A percentile compares a stretch with the other conserved stretches of the same genome.
Evolutionary conservation across 2,329 filamentous ascomycete genomes (phyloP).

Genomic region (Lasiodiplodia citricola): DNA sequence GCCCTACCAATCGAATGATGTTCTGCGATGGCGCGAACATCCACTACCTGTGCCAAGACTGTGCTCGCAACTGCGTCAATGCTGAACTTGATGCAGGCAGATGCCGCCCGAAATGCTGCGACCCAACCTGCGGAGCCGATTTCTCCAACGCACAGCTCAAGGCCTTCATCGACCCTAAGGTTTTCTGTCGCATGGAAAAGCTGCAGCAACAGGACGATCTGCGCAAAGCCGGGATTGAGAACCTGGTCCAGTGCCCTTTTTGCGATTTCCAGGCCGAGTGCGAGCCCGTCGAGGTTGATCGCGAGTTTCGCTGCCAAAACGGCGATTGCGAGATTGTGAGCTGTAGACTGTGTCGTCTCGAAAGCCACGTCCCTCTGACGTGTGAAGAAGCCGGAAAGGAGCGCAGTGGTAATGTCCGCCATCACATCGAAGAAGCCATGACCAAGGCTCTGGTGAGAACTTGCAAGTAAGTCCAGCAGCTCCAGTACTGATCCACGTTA

Average conservation of each 20-base stretch:
- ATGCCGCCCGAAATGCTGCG: slow-evolving; percentile 73
- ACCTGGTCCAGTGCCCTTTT: slow-evolving; percentile 78
- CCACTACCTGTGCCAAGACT: slow-evolving; percentile 76
- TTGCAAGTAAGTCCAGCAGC: slow-evolving; percentile 61
- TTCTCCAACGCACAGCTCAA: slow-evolving; percentile 64
- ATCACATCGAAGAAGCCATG: slow-evolving; percentile 82
- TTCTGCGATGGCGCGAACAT: slow-evolving; percentile 64
- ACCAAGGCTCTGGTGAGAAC: slow-evolving; percentile 76
- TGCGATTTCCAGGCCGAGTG: slow-evolving; percentile 81
- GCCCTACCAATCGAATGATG: slow-evolving; percentile 70
- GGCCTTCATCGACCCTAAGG: slow-evolving; percentile 63
- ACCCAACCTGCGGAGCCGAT: slow-evolving; percentile 65
- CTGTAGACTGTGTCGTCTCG: slow-evolving; percentile 65
- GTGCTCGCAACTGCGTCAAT: slow-evolving; percentile 69
- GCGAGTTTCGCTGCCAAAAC: slow-evolving; percentile 75
- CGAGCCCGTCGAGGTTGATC: slow-evolving; percentile 68
- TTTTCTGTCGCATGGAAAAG: slow-evolving; percentile 67
- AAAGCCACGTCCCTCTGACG: slow-evolving; percentile 73
- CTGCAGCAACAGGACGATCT: slow-evolving; percentile 75
- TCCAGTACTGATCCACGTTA: no score
- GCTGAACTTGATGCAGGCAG: slow-evolving; percentile 71
- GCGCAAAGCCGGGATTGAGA: slow-evolving; percentile 71
- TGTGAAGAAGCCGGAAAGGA: slow-evolving; percentile 71
- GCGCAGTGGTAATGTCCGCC: slow-evolving; percentile 65
- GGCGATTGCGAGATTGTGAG: slow-evolving; percentile 63